These are phyloP conservation scores for Paraphoma chrysanthemicola DNA, from an alignment of 2,329 filamentous ascomycete species.

Conservation along the genomic window DNA sequence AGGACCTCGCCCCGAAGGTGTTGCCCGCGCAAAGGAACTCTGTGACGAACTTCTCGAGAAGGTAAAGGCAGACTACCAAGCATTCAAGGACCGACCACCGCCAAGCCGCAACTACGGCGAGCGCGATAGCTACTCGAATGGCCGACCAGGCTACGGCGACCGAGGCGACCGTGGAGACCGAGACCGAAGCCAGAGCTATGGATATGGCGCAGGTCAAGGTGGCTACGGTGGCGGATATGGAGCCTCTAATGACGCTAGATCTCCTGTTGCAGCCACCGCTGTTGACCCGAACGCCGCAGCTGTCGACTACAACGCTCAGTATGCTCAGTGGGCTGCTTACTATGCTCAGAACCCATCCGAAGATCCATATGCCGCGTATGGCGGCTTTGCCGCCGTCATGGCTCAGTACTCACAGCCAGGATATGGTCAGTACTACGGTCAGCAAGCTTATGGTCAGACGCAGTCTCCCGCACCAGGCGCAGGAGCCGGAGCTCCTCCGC, in stretches of 20 bases:
- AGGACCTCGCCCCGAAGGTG: constrained; percentile 85
- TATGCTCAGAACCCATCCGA: constrained; percentile 72
- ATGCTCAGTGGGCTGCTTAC: constrained; percentile 76
- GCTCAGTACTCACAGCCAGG: constrained; percentile 33
- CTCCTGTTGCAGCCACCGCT: constrained; percentile 46
- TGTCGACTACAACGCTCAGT: constrained; percentile 78
- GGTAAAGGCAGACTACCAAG: constrained; percentile 86
- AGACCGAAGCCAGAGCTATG: constrained; percentile 50
- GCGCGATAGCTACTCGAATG: constrained; percentile 46
- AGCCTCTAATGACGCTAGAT: constrained; percentile 31
- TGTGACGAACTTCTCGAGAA: constrained; percentile 87
- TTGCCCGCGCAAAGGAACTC: constrained; percentile 84
- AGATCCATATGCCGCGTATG: constrained; percentile 90
- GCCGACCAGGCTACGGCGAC: constrained; percentile 50
- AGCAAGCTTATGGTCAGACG: constrained; percentile 30
- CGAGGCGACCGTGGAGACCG: constrained; percentile 51
- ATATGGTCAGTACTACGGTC: constrained; percentile 39
- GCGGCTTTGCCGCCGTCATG: constrained; percentile 65
- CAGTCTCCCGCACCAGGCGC: constrained; percentile 39
- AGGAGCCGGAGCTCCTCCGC: constrained; percentile 34
- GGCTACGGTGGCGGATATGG: constrained; percentile 33
- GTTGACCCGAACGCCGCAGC: constrained; percentile 50
- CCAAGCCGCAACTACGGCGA: constrained; percentile 55
- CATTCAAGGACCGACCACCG: constrained; percentile 77
- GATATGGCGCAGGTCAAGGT: constrained; percentile 49